These are phyloP conservation scores for Blastomyces silverae DNA, from an alignment of 2,329 filamentous ascomycete genomes.

Conservation along the genomic window DNA sequence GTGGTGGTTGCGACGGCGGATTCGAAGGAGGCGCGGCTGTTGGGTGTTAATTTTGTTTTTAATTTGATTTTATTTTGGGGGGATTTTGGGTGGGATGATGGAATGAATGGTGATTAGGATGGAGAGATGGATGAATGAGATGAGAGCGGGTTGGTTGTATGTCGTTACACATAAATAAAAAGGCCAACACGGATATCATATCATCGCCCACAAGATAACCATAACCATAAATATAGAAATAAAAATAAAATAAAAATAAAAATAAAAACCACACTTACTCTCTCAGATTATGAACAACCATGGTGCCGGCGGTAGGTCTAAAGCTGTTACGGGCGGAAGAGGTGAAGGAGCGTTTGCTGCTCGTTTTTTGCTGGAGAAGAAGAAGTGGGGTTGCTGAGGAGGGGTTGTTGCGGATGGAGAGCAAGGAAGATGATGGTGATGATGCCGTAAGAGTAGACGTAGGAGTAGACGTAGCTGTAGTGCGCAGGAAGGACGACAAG, in stretches of 20 bases:
- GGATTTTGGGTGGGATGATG: conserved; percentile 3
- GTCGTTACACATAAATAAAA: too few relatives aligned
- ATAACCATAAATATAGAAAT: not conserved
- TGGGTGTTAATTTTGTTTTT: conserved; percentile 17
- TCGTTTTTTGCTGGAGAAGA: too few relatives aligned
- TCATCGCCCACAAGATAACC: too few relatives aligned
- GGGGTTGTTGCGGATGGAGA: not conserved
- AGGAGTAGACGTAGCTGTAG: too few relatives aligned
- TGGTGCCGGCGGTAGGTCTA: conserved; percentile 40
- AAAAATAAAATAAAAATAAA: conserved; percentile 11
- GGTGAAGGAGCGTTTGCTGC: conserved; percentile 25
- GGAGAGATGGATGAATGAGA: too few relatives aligned
- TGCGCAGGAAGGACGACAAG: not conserved
- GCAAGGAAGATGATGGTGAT: too few relatives aligned
- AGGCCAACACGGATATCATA: too few relatives aligned
- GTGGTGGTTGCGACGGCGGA: conserved; percentile 50
- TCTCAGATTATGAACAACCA: conserved; percentile 41
- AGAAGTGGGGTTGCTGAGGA: not conserved
- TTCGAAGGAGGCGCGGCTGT: conserved; percentile 32
- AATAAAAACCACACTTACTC: conserved; percentile 33
- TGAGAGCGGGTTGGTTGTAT: too few relatives aligned
- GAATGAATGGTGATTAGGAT: not conserved
- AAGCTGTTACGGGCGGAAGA: conserved; percentile 33
- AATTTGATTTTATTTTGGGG: not conserved
- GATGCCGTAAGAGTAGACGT: too few relatives aligned